Evolutionary conservation across 2,329 filamentous ascomycete species (phyloP), one percentile per base, ranked within the genome.

Genomic region (Calonectria henricotiae): DNA sequence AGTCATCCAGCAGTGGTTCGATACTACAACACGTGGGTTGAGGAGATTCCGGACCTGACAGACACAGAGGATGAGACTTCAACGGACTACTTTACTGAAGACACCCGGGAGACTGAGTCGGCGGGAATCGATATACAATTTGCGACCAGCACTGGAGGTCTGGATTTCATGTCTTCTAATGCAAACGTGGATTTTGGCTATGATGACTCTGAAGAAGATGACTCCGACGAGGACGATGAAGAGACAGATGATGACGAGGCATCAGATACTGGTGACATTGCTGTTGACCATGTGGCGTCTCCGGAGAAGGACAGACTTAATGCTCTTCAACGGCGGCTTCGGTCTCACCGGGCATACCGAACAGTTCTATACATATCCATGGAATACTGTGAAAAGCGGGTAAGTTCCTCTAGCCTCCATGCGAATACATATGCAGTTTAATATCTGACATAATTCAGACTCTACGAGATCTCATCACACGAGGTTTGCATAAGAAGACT

Each of bases 331-430:
- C 77, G 80, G 13, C 74, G 83, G 67, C 73, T 80, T 70, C 70
- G 85, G 54, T 83, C 83, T 47, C 85, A 88, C 66, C 86, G 88
- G 49, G 83, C 89, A 4, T 88, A 89, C 70, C 89, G 89, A 63
- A 95, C 93, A 0, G 92, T 95, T 7, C 87, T 99, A 47, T 99
- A 98, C 80, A 98, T 99, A 67, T 96, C 97, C 71, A 99, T 99
- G 96, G 96, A 99, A 80, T 97, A 98, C 75, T 99, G 96, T 79
- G 96, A 98, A 80, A 96, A 96, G 79, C 90, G 93, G 74, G 91
- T 92, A 84, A 81, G 88, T 83, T 25, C 11, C 7, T 20, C 6
- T 47, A n/a, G 4, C n/a, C 3, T 39, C 23, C 12, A 12, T 20
- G 1, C 1, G 6, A 15, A 3, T 15, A 1, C 13, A 25, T 25